Evolutionary conservation across 306 rosid species (phyloP), one percentile per base, ranked within the genome.

Genomic region (Pyrus communis): DNA sequence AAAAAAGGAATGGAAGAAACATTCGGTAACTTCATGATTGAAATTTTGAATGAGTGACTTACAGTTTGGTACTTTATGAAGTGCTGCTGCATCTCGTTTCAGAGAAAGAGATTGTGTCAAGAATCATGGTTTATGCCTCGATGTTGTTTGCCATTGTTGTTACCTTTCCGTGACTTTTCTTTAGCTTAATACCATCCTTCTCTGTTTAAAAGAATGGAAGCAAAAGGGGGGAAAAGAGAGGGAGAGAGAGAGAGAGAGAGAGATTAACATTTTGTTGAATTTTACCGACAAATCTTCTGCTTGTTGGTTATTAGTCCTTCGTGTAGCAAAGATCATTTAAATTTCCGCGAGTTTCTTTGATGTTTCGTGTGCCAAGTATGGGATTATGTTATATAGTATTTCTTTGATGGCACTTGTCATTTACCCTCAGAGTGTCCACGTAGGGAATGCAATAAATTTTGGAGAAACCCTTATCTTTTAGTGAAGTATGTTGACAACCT

Each of bases 141-240:
- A 13, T 49, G 43, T 19, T 51, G 31, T 27, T 60, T 10, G 17
- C 65, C 30, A 15, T 15, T 5, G 54, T 49, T 49, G 55, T 4
- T 17, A 17, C 2, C 55, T 14, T 4, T 49, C 8, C 9, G 21
- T 51, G 55, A 51, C 21, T 51, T 51, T 15, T 51, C 55, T 51
- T 51, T 42, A 42, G 12, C 45, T 42, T 42, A 42, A 42, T 42
- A 42, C 12, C 45, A 38, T 38, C 42, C 42, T 38, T 38, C 42
- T 38, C 10, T 38, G 42, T 38, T 38, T 33, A 33, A 38, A 38
- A 7, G 0, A 38, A 38, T 38, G 42, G 42, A 38, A 2, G 45
- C 11, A 10, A 9, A 3, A 9, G 45, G 11, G 3, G 11, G 43
- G 11, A 0, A 0, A 0, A 1, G 40, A 6, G 40, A 1, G 9